phyloP scores from a whole-genome alignment of 768 basidiomycete genomes.

The Kwoniella sp. region DNA sequence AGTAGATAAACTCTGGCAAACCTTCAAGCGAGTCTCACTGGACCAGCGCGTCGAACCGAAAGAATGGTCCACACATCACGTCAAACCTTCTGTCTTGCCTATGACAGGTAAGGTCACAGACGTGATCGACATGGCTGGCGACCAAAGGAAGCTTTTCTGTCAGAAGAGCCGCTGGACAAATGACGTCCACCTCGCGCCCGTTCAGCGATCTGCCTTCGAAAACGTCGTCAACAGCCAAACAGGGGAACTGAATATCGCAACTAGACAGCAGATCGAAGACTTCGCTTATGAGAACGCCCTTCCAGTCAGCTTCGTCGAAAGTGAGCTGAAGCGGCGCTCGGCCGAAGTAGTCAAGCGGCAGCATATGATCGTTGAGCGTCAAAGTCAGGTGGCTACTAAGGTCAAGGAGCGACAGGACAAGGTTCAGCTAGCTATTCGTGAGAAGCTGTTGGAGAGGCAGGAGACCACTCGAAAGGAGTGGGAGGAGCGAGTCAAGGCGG shows the following conservation, averaged over 20 bases:
- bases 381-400: not conserved
- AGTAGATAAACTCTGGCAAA: constrained; percentile 19
- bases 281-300: constrained; percentile 28
- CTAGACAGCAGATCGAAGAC: constrained; percentile 17
- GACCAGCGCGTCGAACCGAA: constrained; percentile 3
- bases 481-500: constrained; percentile 18
- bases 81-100: constrained; percentile 8
- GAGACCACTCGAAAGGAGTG: constrained; percentile 18
- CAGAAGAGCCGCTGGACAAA: constrained; percentile 15
- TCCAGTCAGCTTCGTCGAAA: constrained; percentile 13
- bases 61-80: not conserved
- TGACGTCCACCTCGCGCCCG: constrained; percentile 10
- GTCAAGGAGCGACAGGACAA: constrained; percentile 7
- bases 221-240: constrained; percentile 11
- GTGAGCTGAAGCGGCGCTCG: constrained; percentile 7
- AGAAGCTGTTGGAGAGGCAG: constrained; percentile 26
- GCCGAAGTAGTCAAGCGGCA: not conserved
- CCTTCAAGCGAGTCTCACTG: constrained; percentile 17
- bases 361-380: not conserved
- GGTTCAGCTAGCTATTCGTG: constrained; percentile 17
- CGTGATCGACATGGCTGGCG: not conserved
- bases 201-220: constrained; percentile 26
- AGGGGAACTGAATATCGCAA: constrained; percentile 12
- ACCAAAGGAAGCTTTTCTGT: constrained; percentile 7
- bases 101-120: not conserved